Evolutionary conservation across 2,329 filamentous ascomycete genomes (phyloP), one percentile per base, ranked within the genome.

Genomic region (Botrytis tulipae): DNA sequence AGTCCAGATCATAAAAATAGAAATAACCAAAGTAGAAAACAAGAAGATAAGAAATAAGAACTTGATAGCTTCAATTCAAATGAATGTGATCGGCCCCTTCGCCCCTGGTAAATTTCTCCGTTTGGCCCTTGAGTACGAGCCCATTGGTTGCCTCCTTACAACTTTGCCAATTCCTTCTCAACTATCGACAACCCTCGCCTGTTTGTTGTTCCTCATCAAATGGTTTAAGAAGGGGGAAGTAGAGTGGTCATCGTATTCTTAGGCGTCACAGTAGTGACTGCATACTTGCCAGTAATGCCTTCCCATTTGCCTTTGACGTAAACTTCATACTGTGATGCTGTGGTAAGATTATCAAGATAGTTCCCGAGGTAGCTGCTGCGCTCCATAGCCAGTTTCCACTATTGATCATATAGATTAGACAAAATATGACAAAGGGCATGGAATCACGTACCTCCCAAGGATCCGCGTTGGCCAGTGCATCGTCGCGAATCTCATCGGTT

Each of bases 281-380:
- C 32, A 35, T 60, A 60, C 57, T 60, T 60, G 29, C 57, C 57
- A 60, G 29, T 60, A 9, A 60, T 60, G 29, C 57, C 57, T 60
- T 60, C 29, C 57, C 57, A 60, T 60, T 60, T 60, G 8, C 32
- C 57, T 60, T 60, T 60, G 57, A 60, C 57, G 18, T 32, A 60
- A 2, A 60, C 29, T 60, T 35, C 57, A 60, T 35, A 60, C 8
- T 60, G 22, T 60, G 32, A 60, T 22, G 57, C 57, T 35, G 22
- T 0, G 32, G 16, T 35, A 14, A 60, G 32, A 4, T 4, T 6
- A 3, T 60, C 2, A 60, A 60, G 57, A 32, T 20, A 20, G 29
- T 4, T 0, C 6, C 4, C 29, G 32, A 18, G 29, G 40, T 16
- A 5, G 6, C 0, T 2, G 5, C 6, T 10, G 29, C 29, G 29